Base-by-base conservation (phyloP, 2,329 filamentous ascomycete genomes). In the Arthrobotrys musiformis region DNA sequence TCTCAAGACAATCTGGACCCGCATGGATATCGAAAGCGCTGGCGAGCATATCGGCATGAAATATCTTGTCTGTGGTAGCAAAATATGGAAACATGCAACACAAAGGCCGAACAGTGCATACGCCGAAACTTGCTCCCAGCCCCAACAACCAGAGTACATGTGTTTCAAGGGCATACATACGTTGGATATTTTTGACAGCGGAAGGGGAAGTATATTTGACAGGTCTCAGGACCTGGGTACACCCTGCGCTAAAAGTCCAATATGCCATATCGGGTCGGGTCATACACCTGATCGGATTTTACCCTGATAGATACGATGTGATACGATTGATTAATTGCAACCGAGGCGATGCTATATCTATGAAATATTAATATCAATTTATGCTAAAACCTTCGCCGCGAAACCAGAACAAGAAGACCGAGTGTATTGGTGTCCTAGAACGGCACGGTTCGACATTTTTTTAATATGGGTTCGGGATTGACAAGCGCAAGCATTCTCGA, bases 11-110 rank as follows among this genome's bases (percentile, higher is more conserved):
- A n/a, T n/a, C n/a, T n/a, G n/a, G n/a, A n/a, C n/a, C n/a, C n/a
- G n/a, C n/a, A n/a, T n/a, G n/a, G n/a, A n/a, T n/a, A n/a, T n/a
- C n/a, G n/a, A n/a, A n/a, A n/a, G n/a, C n/a, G n/a, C n/a, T n/a
- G n/a, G n/a, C n/a, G n/a, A n/a, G n/a, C n/a, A n/a, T n/a, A n/a
- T n/a, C n/a, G n/a, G n/a, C n/a, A n/a, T n/a, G n/a, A 50, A 35
- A 40, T 40, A 40, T 40, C 35, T 33, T 30, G 9, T 28, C 1
- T 33, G 61, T 52, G 17, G 6, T 17, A 35, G 50, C 50, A 48
- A 56, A 69, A 70, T 46, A 70, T 70, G 63, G 56, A 63, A 69
- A 75, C 70, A 69, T 56, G 64, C 11, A 4, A 42, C 30, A 9
- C 30, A 9, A 33, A 33, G 52, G 58, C 28, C 61, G 40, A 73